A percentile compares a stretch with the other conserved stretches of the same genome.
Conservation (phyloP, 805 yeast genomes). For the Metschnikowia cerradonensis region DNA sequence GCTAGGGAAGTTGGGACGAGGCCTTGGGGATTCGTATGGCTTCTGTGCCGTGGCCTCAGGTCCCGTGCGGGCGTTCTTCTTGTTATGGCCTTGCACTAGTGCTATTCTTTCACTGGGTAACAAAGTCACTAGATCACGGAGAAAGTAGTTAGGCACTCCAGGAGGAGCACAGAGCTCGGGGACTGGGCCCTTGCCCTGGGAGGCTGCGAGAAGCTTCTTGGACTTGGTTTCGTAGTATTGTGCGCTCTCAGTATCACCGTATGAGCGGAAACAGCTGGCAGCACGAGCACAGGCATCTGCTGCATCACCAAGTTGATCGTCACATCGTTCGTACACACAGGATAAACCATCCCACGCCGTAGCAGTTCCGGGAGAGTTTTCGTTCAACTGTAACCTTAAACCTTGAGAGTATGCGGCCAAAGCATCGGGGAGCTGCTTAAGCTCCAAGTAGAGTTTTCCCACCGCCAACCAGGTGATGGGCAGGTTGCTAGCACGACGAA, state of each 20-base stretch:
- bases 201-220: constrained; percentile 38
- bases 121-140: constrained; percentile 42
- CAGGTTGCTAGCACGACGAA: constrained; percentile 47
- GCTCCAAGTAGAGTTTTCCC: constrained; percentile 54
- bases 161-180: constrained; percentile 46
- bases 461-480: constrained; percentile 68
- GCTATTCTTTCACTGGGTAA: constrained; percentile 40
- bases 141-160: constrained; percentile 41
- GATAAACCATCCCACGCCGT: constrained; percentile 64
- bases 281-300: constrained; percentile 56
- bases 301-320: constrained; percentile 56
- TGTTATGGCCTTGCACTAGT: constrained; percentile 28
- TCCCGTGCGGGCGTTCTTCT: neutral
- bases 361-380: constrained; percentile 45
- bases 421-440: constrained; percentile 62
- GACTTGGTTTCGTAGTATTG: constrained; percentile 42
- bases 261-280: constrained; percentile 44
- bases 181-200: constrained; percentile 41
- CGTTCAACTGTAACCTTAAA: constrained; percentile 47
- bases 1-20: constrained; percentile 9
- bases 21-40: constrained; percentile 8
- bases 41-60: constrained; percentile 7
- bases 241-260: constrained; percentile 43
- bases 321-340: constrained; percentile 61
- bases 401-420: constrained; percentile 67